phyloP scores from a whole-genome alignment of 78 protist species.

The Isochrysis galbana region DNA sequence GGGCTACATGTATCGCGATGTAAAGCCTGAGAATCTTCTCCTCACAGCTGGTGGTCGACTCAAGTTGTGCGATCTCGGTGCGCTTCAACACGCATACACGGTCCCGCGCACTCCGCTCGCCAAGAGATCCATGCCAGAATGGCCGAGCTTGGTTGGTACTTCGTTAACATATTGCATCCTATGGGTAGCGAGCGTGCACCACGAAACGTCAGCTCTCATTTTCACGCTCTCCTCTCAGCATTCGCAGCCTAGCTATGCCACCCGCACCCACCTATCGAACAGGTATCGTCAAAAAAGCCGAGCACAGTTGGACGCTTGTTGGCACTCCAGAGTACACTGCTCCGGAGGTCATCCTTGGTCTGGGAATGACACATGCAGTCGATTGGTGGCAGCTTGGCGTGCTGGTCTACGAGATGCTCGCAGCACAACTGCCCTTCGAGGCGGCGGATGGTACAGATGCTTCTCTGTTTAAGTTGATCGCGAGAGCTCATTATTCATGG shows the following conservation, averaged over 20 bases:
- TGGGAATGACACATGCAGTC: not conserved
- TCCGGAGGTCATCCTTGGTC: not conserved
- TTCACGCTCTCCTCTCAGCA: no score
- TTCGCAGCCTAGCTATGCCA: no score
- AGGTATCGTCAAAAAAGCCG: not conserved
- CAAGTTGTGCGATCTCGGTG: conserved; percentile 50
- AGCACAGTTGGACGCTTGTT: not conserved
- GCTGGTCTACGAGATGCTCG: not conserved
- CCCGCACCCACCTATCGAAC: no score
- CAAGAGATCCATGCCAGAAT: no score
- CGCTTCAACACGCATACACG: no score
- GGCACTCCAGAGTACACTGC: not conserved
- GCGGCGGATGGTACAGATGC: not conserved
- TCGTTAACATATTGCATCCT: no score
- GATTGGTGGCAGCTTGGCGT: not conserved
- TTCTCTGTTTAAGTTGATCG: not conserved
- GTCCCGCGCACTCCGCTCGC: no score
- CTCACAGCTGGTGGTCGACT: conserved; percentile 6
- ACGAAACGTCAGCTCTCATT: no score
- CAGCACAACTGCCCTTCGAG: not conserved
- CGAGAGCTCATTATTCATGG: not conserved
- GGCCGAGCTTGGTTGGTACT: no score
- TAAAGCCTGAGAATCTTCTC: conserved; percentile 45
- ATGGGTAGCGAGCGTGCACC: no score
- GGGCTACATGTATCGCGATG: not conserved